Evolutionary conservation across 352 stramenopile genomes (phyloP).

Genomic region (Phytophthora melonis): DNA sequence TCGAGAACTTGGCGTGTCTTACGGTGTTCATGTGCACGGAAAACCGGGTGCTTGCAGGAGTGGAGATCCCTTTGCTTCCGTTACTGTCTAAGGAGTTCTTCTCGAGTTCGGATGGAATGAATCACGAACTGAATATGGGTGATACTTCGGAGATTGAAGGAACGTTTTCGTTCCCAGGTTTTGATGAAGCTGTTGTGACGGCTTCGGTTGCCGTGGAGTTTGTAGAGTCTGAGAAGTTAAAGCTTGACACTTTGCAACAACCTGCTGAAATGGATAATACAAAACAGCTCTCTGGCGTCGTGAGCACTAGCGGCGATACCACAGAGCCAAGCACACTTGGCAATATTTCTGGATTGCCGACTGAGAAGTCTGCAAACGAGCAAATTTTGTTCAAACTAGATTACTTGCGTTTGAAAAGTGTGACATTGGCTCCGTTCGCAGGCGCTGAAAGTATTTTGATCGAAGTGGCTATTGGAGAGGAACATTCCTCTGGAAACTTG

Average conservation of each 20-base stretch:
- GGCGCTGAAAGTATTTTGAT: constrained; percentile 51
- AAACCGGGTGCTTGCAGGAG: constrained; percentile 63
- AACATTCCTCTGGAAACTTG: constrained; percentile 30
- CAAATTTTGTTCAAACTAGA: constrained; percentile 41
- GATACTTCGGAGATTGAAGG: constrained; percentile 36
- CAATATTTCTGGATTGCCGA: neutral
- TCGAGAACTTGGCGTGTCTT: constrained; percentile 42
- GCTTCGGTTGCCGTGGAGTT: constrained; percentile 47
- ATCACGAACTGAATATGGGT: constrained; percentile 7
- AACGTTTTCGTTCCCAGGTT: constrained; percentile 55
- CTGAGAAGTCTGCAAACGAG: neutral
- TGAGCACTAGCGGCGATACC: neutral
- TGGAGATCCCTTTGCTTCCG: constrained; percentile 56
- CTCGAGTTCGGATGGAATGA: constrained; percentile 7
- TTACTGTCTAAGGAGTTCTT: constrained; percentile 46
- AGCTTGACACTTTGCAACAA: neutral
- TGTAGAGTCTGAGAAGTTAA: constrained; percentile 20
- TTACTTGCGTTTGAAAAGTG: constrained; percentile 40
- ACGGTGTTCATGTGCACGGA: constrained; percentile 80
- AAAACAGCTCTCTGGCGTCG: neutral
- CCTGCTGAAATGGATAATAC: neutral
- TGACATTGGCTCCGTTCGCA: constrained; percentile 35
- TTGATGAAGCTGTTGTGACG: constrained; percentile 39
- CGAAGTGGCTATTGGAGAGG: constrained; percentile 39
- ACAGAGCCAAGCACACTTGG: neutral